phyloP scores from a whole-genome alignment of 2,329 filamentous ascomycete species.

The Aspergillus japonicus region DNA sequence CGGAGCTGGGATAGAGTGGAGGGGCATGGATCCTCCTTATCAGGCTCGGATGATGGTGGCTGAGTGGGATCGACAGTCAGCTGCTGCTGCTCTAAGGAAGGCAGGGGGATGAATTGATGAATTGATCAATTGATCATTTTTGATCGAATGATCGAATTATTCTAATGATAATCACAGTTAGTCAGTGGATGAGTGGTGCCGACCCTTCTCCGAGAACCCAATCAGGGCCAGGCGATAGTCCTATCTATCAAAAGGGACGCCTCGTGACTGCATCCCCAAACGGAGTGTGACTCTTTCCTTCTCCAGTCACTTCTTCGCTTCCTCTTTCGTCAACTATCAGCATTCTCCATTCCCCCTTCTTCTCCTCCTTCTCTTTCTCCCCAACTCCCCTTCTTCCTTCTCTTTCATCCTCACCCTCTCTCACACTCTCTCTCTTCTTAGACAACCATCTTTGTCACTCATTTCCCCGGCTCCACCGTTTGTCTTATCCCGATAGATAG shows the following conservation, averaged over 20 bases:
- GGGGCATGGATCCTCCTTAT: not conserved
- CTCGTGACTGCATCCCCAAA: constrained; percentile 11
- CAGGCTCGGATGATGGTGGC: not conserved
- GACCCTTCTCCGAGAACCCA: not conserved
- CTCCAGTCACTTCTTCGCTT: too few relatives aligned
- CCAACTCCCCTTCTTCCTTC: not conserved
- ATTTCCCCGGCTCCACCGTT: not conserved
- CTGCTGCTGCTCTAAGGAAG: not conserved
- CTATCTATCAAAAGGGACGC: not conserved
- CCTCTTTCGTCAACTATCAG: not conserved
- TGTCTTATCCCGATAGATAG: not conserved
- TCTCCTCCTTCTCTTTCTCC: not conserved
- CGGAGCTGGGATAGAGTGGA: not conserved
- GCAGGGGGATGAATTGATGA: not conserved
- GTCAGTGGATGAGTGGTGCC: not conserved
- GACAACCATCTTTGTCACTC: not conserved
- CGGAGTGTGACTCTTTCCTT: constrained; percentile 16
- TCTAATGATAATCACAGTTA: not conserved
- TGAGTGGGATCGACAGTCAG: not conserved
- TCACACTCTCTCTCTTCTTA: not conserved
- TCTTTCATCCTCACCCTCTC: not conserved
- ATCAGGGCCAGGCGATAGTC: constrained; percentile 7
- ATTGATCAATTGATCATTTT: too few relatives aligned
- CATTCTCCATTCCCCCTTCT: not conserved
- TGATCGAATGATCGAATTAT: too few relatives aligned